Conservation (phyloP, 768 basidiomycete species). For the Tricholomella constricta region DNA sequence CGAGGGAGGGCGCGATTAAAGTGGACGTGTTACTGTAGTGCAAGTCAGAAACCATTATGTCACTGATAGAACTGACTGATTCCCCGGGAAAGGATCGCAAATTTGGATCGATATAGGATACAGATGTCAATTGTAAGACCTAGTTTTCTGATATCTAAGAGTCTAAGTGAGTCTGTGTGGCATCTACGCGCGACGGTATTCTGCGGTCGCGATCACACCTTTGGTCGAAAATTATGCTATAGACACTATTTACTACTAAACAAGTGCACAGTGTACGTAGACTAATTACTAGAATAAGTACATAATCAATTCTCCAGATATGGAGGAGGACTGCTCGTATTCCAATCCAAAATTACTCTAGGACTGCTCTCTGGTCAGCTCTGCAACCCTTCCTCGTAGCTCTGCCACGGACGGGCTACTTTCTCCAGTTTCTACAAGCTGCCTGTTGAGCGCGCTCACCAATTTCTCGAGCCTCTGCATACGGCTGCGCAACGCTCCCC, state of each 20-base stretch:
- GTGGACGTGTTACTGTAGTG: background rate
- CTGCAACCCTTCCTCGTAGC: background rate
- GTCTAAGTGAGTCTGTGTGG: no score
- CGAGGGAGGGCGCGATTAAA: conserved; percentile 51
- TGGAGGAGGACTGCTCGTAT: no score
- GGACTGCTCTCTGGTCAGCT: background rate
- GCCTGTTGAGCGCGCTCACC: conserved; percentile 3
- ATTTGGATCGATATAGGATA: no score
- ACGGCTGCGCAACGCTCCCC: background rate
- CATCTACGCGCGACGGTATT: no score
- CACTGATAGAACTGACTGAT: conserved; percentile 43
- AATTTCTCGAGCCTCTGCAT: background rate
- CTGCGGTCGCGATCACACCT: no score
- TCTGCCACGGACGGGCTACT: background rate
- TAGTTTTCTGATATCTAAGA: no score
- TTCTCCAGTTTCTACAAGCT: background rate
- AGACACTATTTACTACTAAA: no score
- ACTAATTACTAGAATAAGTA: no score
- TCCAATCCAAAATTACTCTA: background rate
- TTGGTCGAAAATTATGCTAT: no score
- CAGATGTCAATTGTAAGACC: no score
- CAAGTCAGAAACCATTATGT: background rate
- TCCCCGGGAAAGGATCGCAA: conserved; percentile 52
- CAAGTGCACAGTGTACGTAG: no score
- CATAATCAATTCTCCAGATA: no score